A percentile compares a stretch with the other conserved stretches of the same genome.
phyloP scores from a whole-genome alignment of 2,329 filamentous ascomycete species.

The Penicillium rolfsii region DNA sequence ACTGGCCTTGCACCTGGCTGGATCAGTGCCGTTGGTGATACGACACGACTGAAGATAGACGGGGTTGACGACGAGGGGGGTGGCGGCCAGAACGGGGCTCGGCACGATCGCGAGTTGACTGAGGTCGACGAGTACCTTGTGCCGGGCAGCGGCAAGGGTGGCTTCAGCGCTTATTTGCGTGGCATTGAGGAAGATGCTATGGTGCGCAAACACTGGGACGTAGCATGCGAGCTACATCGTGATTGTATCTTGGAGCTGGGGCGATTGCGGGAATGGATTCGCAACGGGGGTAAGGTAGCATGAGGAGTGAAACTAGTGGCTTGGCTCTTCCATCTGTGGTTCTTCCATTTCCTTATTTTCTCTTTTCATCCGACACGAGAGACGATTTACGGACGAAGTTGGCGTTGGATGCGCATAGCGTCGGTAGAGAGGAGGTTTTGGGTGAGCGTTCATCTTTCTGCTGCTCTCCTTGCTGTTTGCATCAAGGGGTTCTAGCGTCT shows the following conservation, averaged over 20 bases:
- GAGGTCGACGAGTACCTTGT: constrained; percentile 37
- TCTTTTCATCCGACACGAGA: background rate
- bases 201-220: constrained; percentile 53
- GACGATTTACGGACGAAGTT: constrained; percentile 1
- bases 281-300: constrained; percentile 37
- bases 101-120: constrained; percentile 22
- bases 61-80: constrained; percentile 31
- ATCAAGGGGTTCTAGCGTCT: constrained; percentile 4
- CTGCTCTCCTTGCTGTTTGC: constrained; percentile 3
- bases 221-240: constrained; percentile 51
- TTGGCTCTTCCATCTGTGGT: no score
- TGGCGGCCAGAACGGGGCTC: constrained; percentile 12
- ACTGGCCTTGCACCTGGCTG: constrained; percentile 52
- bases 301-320: constrained; percentile 2
- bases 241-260: constrained; percentile 49
- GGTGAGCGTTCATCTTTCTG: background rate
- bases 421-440: constrained; percentile 2
- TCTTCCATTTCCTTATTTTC: background rate
- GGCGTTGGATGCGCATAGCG: constrained; percentile 6
- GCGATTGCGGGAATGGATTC: constrained; percentile 44
- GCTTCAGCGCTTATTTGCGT: constrained; percentile 50
- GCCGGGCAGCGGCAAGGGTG: constrained; percentile 41
- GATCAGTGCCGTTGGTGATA: constrained; percentile 58
- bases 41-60: constrained; percentile 37
- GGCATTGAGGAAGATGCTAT: constrained; percentile 51